Evolutionary conservation across 2,329 filamentous ascomycete species (phyloP), one percentile per base, ranked within the genome.

Genomic region (Alternaria panax): DNA sequence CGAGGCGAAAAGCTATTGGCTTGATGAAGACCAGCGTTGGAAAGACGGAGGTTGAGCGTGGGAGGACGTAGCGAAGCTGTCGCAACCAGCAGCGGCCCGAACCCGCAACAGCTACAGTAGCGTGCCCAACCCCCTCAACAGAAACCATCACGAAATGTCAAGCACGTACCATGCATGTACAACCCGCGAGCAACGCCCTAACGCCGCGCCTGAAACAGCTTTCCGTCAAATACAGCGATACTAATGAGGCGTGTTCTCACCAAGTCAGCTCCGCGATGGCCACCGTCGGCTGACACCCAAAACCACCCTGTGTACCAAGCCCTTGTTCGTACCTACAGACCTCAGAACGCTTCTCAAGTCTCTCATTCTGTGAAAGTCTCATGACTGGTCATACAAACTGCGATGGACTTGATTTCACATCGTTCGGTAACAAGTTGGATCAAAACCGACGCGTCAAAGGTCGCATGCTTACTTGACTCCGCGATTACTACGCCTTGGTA

Each of bases 71-170:
- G 12, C 16, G 24, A 27, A 14, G 52, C 9, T 24, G 30, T 40
- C 28, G 27, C 42, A 25, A 25, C 20, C 7, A 48, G 16, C 52
- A 32, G 42, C 52, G 52, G 42, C 25, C 52, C 52, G 52, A 40
- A 34, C 34, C 51, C 45, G 38, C 16, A 30, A 32, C 38, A 25
- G 42, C 9, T 12, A 28, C 7, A 7, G 8, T 46, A 12, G 43
- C 43, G 43, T 20, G 4, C 5, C 25, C 18, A 32, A 7, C 7
- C 7, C 43, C 45, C 25, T 28, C 18, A 27, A 18, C 45, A 47
- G 18, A 34, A 6, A 7, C 12, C 18, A 30, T 20, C 28, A 24
- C 28, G 18, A 22, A 34, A 34, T 47, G 27, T 16, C 28, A 7
- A 24, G 38, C 20, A 41, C 11, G 11, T 22, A 3, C 11, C 12